Base-by-base conservation (phyloP, 768 basidiomycete genomes). In the Tubosaeta sp. region DNA sequence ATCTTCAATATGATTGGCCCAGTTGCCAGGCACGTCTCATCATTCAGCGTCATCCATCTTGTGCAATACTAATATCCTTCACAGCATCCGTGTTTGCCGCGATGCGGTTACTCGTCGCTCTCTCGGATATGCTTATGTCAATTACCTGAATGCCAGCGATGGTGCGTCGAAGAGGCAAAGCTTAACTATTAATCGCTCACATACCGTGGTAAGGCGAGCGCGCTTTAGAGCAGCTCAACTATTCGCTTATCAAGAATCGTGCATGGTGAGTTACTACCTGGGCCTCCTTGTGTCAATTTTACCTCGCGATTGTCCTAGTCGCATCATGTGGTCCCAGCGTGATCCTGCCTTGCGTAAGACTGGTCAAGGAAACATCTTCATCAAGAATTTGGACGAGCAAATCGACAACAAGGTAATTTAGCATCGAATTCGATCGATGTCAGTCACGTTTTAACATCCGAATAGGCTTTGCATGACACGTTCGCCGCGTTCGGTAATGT, bases 241-340 rank as follows among this genome's bases (percentile, higher is more conserved):
- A 99, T 72, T 98, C 97, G 60, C 76, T 95, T 69, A 98, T 99
- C 78, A 98, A 98, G 81, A 88, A 88, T 73, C 89, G 93, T 65
- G 88, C 97, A 58, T 99, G 97, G 91, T 91, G 65, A 60, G 78
- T 71, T 41, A n/a, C 25, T 5, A 32, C 0, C 22, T 3, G 5
- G 14, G 25, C 22, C 48, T 48, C n/a, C 16, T 51, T 31, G 6
- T 16, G 19, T 34, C 3, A 9, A 26, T 6, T 42, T 39, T 6
- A 50, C 25, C 46, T 54, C 49, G 54, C 46, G 44, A 38, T 46
- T 26, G 6, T 26, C 34, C 52, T 60, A 92, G 90, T 79, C 92
- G 97, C 65, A 99, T 99, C 81, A 99, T 99, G 97, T 98, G 97
- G 95, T 97, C 95, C 66, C 97, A 98, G 82, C 91, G 97, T 71